phyloP scores from a whole-genome alignment of 208 protist genomes.

The Crithidia fasciculata region DNA sequence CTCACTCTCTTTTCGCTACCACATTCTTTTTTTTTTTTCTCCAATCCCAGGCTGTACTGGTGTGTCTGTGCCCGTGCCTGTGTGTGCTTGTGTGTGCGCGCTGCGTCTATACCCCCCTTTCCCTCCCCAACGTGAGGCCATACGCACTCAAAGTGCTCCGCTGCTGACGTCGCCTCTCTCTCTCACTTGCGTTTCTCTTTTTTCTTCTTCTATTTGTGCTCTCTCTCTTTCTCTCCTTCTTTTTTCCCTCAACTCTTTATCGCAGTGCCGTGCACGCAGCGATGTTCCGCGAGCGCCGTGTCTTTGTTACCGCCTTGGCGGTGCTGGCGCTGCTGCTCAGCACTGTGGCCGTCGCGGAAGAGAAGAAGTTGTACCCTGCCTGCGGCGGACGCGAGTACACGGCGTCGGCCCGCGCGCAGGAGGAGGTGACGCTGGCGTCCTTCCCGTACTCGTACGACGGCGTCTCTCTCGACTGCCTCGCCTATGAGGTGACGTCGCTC shows the following conservation, averaged over 20 bases:
- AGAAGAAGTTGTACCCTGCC: constrained; percentile 57
- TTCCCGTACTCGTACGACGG: constrained; percentile 10
- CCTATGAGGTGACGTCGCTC: constrained; percentile 64
- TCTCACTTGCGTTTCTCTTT: too few species aligned
- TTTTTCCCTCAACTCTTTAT: background rate
- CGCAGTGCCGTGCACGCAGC: too few species aligned
- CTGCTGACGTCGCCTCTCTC: too few species aligned
- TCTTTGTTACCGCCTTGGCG: background rate
- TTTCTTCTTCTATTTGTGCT: background rate
- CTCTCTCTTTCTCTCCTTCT: constrained; percentile 10
- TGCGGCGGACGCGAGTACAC: constrained; percentile 43
- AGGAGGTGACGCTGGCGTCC: constrained; percentile 24
- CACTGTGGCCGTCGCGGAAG: background rate
- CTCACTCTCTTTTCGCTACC: too few species aligned
- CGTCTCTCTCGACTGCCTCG: constrained; percentile 61
- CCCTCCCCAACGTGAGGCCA: too few species aligned
- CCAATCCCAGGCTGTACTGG: too few species aligned
- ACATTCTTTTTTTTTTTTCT: too few species aligned
- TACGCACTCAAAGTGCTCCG: too few species aligned
- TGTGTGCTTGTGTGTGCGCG: too few species aligned
- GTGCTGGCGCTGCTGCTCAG: constrained; percentile 26
- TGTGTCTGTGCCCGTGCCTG: too few species aligned
- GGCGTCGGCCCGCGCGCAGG: constrained; percentile 22
- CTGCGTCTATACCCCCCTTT: too few species aligned
- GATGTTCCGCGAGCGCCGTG: constrained; percentile 9